Evolutionary conservation across 129 eudicot genomes (phyloP).

Genomic region (Escallonia herrerae): DNA sequence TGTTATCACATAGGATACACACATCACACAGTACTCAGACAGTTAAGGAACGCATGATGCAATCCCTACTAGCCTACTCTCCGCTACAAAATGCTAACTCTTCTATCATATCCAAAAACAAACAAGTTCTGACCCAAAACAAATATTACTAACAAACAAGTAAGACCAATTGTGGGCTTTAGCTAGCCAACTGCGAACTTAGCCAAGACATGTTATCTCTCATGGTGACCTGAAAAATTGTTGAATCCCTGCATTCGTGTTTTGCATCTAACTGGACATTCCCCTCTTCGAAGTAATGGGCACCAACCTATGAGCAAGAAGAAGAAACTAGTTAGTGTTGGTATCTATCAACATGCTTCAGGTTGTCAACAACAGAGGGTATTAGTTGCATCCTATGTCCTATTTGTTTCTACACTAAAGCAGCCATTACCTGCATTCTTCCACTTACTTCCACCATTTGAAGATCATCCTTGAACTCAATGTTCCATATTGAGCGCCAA

Average conservation of each 20-base stretch:
- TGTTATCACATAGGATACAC: too few relatives aligned
- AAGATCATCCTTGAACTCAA: constrained; percentile 81
- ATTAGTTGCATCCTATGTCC: not conserved
- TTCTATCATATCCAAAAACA: too few relatives aligned
- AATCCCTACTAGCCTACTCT: too few relatives aligned
- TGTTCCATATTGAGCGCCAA: constrained; percentile 86
- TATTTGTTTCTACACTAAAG: not conserved
- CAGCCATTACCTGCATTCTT: constrained; percentile 55
- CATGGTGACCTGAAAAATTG: constrained; percentile 66
- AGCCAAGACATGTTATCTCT: not conserved
- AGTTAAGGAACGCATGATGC: too few relatives aligned
- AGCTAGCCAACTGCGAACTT: too few relatives aligned
- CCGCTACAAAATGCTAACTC: too few relatives aligned
- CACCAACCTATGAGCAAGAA: constrained; percentile 60
- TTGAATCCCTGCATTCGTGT: constrained; percentile 89
- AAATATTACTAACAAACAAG: not conserved
- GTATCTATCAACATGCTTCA: not conserved
- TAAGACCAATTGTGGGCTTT: not conserved
- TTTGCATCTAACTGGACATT: constrained; percentile 97
- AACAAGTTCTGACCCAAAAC: too few relatives aligned
- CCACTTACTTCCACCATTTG: constrained; percentile 85
- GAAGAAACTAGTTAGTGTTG: constrained; percentile 3
- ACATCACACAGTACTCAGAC: too few relatives aligned
- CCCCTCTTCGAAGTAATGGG: constrained; percentile 99
- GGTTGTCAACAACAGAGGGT: not conserved